These are phyloP conservation scores for Rugosomyces carneus DNA, from an alignment of 1,284 basidiomycete species.

Conservation along the genomic window DNA sequence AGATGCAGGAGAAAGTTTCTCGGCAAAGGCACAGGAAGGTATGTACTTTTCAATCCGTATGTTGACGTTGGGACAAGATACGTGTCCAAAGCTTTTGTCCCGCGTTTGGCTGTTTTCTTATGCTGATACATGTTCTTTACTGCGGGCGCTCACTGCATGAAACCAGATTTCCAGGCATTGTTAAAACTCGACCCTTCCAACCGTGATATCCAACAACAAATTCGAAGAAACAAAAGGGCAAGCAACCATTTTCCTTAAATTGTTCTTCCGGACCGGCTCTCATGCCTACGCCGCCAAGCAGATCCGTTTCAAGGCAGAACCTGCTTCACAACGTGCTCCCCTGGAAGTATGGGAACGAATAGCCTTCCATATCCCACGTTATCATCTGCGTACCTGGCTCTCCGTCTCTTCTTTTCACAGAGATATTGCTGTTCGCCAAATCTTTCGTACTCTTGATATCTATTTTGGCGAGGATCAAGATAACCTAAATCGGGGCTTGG, in stretches of 20 bases:
- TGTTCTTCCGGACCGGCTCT: neutral
- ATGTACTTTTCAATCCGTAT: slow-evolving; percentile 11
- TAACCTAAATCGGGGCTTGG: slow-evolving; percentile 50
- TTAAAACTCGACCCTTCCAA: slow-evolving; percentile 54
- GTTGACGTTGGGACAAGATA: neutral
- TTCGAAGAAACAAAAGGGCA: slow-evolving; percentile 42
- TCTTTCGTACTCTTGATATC: slow-evolving; percentile 59
- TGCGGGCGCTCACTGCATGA: too few species aligned
- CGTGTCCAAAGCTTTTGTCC: too few species aligned
- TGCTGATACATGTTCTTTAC: too few species aligned
- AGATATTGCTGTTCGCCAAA: slow-evolving; percentile 52
- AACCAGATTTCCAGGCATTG: slow-evolving; percentile 51
- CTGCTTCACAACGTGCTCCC: slow-evolving; percentile 53
- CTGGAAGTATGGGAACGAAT: slow-evolving; percentile 64
- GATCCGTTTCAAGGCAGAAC: slow-evolving; percentile 47
- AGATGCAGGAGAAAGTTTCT: slow-evolving; percentile 44
- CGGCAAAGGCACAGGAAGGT: slow-evolving; percentile 55
- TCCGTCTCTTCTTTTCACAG: slow-evolving; percentile 57
- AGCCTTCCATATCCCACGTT: slow-evolving; percentile 52
- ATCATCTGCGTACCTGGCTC: slow-evolving; percentile 60
- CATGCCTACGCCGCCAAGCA: slow-evolving; percentile 20
- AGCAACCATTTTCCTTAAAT: slow-evolving; percentile 14
- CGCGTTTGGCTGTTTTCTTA: too few species aligned
- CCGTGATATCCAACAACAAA: slow-evolving; percentile 42
- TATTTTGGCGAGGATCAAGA: slow-evolving; percentile 56